Base-by-base conservation (phyloP, 2,329 filamentous ascomycete species). In the Beauveria sp. region DNA sequence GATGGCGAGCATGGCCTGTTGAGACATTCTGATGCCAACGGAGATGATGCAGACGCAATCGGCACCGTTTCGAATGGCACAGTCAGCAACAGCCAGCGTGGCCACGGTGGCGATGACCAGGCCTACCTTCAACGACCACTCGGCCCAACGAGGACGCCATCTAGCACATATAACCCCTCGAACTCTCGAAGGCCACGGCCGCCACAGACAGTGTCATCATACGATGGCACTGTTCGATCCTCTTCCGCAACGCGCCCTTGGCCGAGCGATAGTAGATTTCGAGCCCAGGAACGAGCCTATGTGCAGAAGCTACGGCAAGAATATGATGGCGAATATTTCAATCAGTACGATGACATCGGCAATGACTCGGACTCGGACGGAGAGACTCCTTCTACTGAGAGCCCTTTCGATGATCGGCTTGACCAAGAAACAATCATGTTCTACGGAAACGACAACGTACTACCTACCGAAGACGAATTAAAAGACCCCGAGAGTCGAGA, bases 351-450 rank as follows among this genome's bases (percentile, higher is more conserved):
- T 43, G 64, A 62, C 2, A 85, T 86, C 47, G 86, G 83, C 64
- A 77, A 91, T 48, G 92, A 94, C 65, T 92, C 91, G 7, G 92
- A 96, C 66, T 88, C 89, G 0, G 94, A 97, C 67, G 92, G 94
- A 37, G 92, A 96, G 69, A 96, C 91, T 0, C 92, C 92, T 0
- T 89, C 88, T 0, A 91, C 91, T 0, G 92, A 96, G 66, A 84
- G 87, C 0, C 89, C 90, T 28, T 91, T 88, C 68, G 92, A 97
- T 61, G 92, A 96, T 70, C 82, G 86, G 18, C 93, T 93, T 73
- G 92, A 97, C 70, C 90, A 96, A 67, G 92, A 97, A 72, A 93
- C 91, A 20, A 86, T 96, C 70, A 86, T 97, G 71, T 96, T 96
- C 69, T 92, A 96, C 70, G 90, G 91, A 62, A 92, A 93, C 69